Base-by-base conservation (phyloP, 139 green algal genomes). In the Tetratostichococcus sp. region DNA sequence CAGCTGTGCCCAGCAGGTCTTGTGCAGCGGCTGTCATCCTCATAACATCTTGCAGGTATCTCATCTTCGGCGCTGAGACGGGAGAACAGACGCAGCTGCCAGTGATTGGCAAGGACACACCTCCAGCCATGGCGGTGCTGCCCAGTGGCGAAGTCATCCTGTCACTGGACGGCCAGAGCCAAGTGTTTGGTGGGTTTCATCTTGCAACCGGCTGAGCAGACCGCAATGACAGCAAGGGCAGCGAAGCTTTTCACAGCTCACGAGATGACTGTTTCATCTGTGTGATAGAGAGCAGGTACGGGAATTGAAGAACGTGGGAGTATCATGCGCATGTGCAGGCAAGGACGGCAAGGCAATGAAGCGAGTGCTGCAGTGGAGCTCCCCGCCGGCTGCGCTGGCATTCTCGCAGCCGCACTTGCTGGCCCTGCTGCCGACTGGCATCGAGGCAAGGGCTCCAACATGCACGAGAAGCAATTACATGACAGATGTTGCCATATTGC, bases 381-480 rank as follows among this genome's bases (percentile, higher is more conserved):
- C 86, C 3, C 28, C 73, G 0, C 89, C 89, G 0, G 17, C 70
- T 16, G 81, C 74, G 1, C 57, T 95, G 33, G 72, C 69, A 0
- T 79, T 82, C 5, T 79, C 71, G 1, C 65, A 65, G 30, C 82
- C 85, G 33, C 88, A 96, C 65, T 82, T 77, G 0, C 34, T 92
- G 1, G 91, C 80, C 1, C 43, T 91, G 30, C 62, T 90, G 26
- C 71, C 84, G 2, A 58, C 42, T 11, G 66, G 75, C 28, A 78
- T 90, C 5, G 89, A 94, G 74, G 83, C 2, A 70, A 58, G 69
- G 33, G n/a, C n/a, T n/a, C n/a, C n/a, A n/a, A n/a, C n/a, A n/a
- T n/a, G n/a, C n/a, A n/a, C n/a, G n/a, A n/a, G n/a, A n/a, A n/a
- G n/a, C n/a, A n/a, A n/a, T n/a, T n/a, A n/a, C n/a, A n/a, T n/a